These are phyloP conservation scores for Lactifluus rugatus DNA, from an alignment of 768 basidiomycete species.

Conservation along the genomic window DNA sequence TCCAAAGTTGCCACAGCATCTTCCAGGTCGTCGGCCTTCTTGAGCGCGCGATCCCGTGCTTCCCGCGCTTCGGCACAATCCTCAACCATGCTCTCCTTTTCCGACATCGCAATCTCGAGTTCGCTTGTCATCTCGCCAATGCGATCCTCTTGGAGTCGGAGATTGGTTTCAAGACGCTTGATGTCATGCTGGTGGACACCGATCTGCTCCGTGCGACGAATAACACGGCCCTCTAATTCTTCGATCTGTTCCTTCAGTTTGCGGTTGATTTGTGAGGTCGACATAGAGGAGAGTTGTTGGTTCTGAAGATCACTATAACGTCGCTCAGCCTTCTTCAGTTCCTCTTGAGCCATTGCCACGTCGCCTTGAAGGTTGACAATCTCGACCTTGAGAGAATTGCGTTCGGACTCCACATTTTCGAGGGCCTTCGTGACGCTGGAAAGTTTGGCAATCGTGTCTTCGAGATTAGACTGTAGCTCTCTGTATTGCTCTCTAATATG, in stretches of 20 bases:
- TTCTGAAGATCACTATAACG: conserved; percentile 55
- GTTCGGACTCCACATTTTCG: conserved; percentile 52
- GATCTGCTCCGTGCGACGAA: conserved; percentile 62
- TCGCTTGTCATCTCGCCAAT: conserved; percentile 60
- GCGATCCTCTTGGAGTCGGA: conserved; percentile 65
- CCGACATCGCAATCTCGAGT: conserved; percentile 50
- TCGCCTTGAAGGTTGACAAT: conserved; percentile 55
- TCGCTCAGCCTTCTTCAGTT: conserved; percentile 45
- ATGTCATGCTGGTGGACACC: conserved; percentile 75
- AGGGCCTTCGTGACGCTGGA: conserved; percentile 36
- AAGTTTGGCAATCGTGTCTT: conserved; percentile 37
- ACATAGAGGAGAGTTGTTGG: conserved; percentile 58
- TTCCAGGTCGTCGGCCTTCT: conserved; percentile 50
- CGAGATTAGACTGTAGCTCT: conserved; percentile 24
- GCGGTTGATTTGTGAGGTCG: conserved; percentile 34
- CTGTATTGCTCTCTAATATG: conserved; percentile 2
- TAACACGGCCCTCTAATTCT: conserved; percentile 56
- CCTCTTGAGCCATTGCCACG: conserved; percentile 41
- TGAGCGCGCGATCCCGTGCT: conserved; percentile 55
- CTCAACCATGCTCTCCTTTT: conserved; percentile 76
- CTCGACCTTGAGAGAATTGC: conserved; percentile 56
- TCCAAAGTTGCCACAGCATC: conserved; percentile 45
- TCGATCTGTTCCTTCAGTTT: conserved; percentile 55
- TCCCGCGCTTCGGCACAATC: conserved; percentile 74
- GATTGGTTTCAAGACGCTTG: conserved; percentile 63